phyloP scores from a whole-genome alignment of 768 basidiomycete species.

The Lactarius trivialis region DNA sequence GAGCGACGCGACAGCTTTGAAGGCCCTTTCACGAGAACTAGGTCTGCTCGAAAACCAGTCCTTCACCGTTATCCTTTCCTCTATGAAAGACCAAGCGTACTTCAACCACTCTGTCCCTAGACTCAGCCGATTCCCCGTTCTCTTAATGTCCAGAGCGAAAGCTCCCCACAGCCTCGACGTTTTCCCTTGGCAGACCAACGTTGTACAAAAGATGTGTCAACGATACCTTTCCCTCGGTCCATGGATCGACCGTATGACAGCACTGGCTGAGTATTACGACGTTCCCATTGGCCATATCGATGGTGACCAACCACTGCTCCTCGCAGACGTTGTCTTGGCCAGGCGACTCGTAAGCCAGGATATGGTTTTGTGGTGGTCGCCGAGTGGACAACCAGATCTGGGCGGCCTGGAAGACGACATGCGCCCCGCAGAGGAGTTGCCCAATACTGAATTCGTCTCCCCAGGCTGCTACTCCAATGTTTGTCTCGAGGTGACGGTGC shows the following conservation, averaged over 20 bases:
- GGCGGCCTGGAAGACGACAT: conserved; percentile 90
- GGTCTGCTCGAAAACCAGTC: conserved; percentile 67
- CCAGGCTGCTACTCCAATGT: conserved; percentile 91
- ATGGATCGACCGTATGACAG: conserved; percentile 75
- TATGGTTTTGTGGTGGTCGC: conserved; percentile 95
- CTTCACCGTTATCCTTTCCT: conserved; percentile 76
- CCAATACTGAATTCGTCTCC: conserved; percentile 75
- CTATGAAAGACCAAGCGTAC: conserved; percentile 74
- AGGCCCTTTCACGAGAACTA: conserved; percentile 83
- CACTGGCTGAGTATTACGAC: conserved; percentile 86
- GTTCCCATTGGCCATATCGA: conserved; percentile 90
- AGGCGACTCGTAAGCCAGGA: conserved; percentile 83
- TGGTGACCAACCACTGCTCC: conserved; percentile 79
- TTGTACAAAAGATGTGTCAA: conserved; percentile 74
- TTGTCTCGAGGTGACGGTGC: conserved; percentile 81
- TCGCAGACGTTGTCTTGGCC: conserved; percentile 88
- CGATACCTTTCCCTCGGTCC: conserved; percentile 72
- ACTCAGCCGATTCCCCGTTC: conserved; percentile 76
- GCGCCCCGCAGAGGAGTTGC: conserved; percentile 66
- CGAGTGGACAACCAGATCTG: conserved; percentile 80
- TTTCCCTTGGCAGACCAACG: conserved; percentile 85
- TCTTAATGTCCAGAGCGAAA: conserved; percentile 81
- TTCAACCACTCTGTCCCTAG: conserved; percentile 70
- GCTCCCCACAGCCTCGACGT: conserved; percentile 67
- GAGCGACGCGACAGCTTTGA: conserved; percentile 72